phyloP scores from a whole-genome alignment of 371 early-diverging fungal species.

The Actinomucor elegans region DNA sequence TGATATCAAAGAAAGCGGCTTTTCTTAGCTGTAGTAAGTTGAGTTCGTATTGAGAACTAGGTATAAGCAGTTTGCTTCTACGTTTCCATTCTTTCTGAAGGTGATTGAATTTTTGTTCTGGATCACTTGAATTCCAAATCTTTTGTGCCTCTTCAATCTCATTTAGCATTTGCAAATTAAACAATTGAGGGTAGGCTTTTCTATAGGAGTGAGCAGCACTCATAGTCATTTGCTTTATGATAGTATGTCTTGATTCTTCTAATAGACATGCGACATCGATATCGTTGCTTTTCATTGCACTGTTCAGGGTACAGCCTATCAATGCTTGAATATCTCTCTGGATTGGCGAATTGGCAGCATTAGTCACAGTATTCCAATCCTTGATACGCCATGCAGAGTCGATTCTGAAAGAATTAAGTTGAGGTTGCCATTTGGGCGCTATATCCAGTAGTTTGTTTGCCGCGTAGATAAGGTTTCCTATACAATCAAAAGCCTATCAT shows the following conservation, averaged over 20 bases:
- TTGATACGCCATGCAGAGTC: constrained; percentile 72
- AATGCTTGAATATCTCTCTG: constrained; percentile 40
- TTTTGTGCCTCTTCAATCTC: constrained; percentile 59
- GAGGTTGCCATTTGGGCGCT: constrained; percentile 49
- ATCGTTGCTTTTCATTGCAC: constrained; percentile 33
- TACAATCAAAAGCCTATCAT: too few species aligned
- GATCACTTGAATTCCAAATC: constrained; percentile 27
- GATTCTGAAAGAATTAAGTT: constrained; percentile 52
- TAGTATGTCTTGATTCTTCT: constrained; percentile 37
- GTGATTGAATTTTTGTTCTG: constrained; percentile 21
- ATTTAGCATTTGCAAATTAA: constrained; percentile 68
- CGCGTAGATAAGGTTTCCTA: too few species aligned
- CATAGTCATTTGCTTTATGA: constrained; percentile 56
- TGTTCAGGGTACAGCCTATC: constrained; percentile 46
- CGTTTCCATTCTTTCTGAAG: constrained; percentile 47
- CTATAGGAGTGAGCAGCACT: constrained; percentile 66
- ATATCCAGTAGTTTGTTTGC: too few species aligned
- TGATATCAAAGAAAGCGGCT: constrained; percentile 41
- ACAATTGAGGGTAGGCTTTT: constrained; percentile 62
- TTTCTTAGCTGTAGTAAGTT: constrained; percentile 62
- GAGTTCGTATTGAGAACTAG: constrained; percentile 39
- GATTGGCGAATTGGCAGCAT: constrained; percentile 30
- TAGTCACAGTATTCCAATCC: constrained; percentile 58
- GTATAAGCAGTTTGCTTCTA: constrained; percentile 41
- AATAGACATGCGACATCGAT: constrained; percentile 32